A percentile compares a stretch with the other conserved stretches of the same genome.
Evolutionary conservation across 2,329 filamentous ascomycete species (phyloP).

Genomic region (Sphaerostilbella broomeana): DNA sequence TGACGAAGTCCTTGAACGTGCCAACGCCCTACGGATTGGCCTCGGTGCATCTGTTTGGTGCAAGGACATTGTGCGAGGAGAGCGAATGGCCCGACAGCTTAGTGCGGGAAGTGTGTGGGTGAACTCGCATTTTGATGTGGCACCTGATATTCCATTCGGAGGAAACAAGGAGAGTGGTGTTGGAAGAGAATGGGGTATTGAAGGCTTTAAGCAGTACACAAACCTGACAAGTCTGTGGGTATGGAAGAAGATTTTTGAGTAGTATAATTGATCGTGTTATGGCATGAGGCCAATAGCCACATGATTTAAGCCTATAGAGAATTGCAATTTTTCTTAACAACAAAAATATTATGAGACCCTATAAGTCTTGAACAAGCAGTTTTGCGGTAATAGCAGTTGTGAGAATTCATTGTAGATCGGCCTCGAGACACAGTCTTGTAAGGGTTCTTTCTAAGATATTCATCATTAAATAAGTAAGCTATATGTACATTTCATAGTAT

Average conservation of each 20-base stretch:
- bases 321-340: too few species aligned
- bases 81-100: constrained; percentile 43
- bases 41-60: constrained; percentile 53
- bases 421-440: too few species aligned
- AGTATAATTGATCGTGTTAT: not conserved
- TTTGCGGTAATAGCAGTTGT: too few species aligned
- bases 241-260: constrained; percentile 21
- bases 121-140: constrained; percentile 35
- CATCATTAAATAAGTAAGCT: too few species aligned
- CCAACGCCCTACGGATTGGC: constrained; percentile 45
- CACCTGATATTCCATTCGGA: constrained; percentile 36
- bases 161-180: constrained; percentile 47
- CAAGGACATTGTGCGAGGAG: constrained; percentile 40
- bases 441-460: too few species aligned
- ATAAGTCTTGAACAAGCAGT: too few species aligned
- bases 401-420: too few species aligned
- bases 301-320: too few species aligned
- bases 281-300: too few species aligned
- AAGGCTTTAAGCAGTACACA: constrained; percentile 29
- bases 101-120: constrained; percentile 57
- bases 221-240: constrained; percentile 24
- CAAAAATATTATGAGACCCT: too few species aligned
- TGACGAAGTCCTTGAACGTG: constrained; percentile 25
- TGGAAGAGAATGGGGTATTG: constrained; percentile 40
- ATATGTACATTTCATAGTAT: too few species aligned